phyloP scores from a whole-genome alignment of 2,329 filamentous ascomycete genomes.

The Leptosphaerulina australis region DNA sequence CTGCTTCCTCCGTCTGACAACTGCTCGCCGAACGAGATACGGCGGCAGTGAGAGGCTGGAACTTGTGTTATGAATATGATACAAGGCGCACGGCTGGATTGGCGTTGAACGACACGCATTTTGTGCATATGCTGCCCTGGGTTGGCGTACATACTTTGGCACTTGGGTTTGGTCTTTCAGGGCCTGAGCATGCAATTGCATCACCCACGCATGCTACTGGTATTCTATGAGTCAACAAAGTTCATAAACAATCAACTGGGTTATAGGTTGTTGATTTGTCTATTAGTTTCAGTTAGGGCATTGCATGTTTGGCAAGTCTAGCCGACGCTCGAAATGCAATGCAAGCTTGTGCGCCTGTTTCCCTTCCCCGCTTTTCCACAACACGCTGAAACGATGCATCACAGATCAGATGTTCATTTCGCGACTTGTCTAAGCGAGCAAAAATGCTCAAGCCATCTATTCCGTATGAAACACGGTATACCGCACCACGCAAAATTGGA shows the following conservation, averaged over 20 bases:
- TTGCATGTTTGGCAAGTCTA: background rate
- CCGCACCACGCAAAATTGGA: conserved; percentile 13
- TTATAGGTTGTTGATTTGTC: background rate
- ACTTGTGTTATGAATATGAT: background rate
- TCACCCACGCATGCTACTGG: background rate
- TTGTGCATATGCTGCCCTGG: background rate
- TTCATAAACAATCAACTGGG: too few species aligned
- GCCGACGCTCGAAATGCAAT: background rate
- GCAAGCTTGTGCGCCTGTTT: background rate
- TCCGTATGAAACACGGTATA: conserved; percentile 25
- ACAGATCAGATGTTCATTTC: conserved; percentile 18
- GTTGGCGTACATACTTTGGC: background rate
- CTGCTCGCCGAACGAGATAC: conserved; percentile 53
- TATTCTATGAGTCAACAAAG: background rate
- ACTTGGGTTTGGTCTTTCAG: conserved; percentile 14
- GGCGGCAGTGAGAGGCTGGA: conserved; percentile 26
- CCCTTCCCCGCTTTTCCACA: too few species aligned
- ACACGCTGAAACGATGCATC: conserved; percentile 4
- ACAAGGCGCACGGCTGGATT: background rate
- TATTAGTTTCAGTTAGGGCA: background rate
- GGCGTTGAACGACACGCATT: conserved; percentile 13
- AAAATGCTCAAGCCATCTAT: conserved; percentile 9
- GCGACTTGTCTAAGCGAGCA: conserved; percentile 24
- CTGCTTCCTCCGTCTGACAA: conserved; percentile 55
- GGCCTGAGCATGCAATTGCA: conserved; percentile 12